Conservation (phyloP, 2,329 filamentous ascomycete species). For the Stachybotrys chartarum region DNA sequence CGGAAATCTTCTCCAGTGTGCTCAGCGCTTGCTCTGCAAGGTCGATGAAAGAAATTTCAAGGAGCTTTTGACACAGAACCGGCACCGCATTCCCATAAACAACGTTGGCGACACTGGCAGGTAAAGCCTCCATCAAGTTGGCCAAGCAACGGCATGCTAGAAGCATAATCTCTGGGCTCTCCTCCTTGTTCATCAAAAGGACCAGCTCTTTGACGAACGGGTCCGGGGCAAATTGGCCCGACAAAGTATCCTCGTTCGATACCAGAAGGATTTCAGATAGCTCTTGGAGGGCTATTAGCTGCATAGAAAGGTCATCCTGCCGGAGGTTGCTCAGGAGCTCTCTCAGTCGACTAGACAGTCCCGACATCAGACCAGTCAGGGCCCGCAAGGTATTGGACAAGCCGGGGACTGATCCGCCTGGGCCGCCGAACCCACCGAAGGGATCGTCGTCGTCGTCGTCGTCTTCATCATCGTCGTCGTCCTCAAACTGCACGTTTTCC, state of each 20-base stretch:
- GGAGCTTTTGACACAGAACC: slow-evolving; percentile 85
- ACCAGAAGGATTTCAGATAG: slow-evolving; percentile 89
- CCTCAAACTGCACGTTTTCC: slow-evolving; percentile 30
- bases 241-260: slow-evolving; percentile 92
- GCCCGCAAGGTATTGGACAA: slow-evolving; percentile 78
- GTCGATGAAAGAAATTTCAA: slow-evolving; percentile 96
- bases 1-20: slow-evolving; percentile 94
- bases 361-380: slow-evolving; percentile 85
- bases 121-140: slow-evolving; percentile 95
- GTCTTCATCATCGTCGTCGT: slow-evolving; percentile 43
- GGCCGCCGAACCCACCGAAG: slow-evolving; percentile 61
- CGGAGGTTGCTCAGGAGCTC: slow-evolving; percentile 70
- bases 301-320: slow-evolving; percentile 80
- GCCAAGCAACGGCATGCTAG: slow-evolving; percentile 91
- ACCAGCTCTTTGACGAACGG: slow-evolving; percentile 94
- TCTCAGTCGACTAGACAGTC: slow-evolving; percentile 70
- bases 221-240: slow-evolving; percentile 91
- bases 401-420: slow-evolving; percentile 53
- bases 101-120: slow-evolving; percentile 86
- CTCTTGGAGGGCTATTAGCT: slow-evolving; percentile 88
- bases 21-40: slow-evolving; percentile 94
- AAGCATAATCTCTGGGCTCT: slow-evolving; percentile 96
- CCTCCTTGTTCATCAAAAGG: slow-evolving; percentile 84
- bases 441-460: slow-evolving; percentile 63
- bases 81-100: slow-evolving; percentile 97